Evolutionary conservation across 225 moss, liverwort and hornwort genomes (phyloP).

Genomic region (Marchantia paleacea): DNA sequence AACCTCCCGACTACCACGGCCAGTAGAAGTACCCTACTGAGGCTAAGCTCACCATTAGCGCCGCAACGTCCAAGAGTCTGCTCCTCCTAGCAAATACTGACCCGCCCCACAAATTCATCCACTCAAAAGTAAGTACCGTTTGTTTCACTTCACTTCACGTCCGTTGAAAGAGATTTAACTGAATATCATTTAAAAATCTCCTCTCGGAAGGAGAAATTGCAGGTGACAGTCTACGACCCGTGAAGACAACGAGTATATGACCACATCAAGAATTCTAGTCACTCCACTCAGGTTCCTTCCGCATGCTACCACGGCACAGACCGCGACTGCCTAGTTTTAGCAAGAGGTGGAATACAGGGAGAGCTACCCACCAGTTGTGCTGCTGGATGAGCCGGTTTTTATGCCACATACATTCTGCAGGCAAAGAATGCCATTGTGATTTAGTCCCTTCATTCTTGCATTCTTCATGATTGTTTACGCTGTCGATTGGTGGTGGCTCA

Average conservation of each 20-base stretch:
- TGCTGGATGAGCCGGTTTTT: slow-evolving; percentile 8
- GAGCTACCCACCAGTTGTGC: slow-evolving; percentile 18
- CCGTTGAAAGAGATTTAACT: background rate
- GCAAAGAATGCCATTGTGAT: background rate
- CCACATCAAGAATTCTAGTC: no score
- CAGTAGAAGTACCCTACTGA: slow-evolving; percentile 20
- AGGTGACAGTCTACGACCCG: no score
- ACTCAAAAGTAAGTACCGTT: background rate
- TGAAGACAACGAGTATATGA: no score
- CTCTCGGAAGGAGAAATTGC: no score
- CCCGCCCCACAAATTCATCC: slow-evolving; percentile 9
- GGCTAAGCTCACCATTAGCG: slow-evolving; percentile 14
- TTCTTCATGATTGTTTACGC: no score
- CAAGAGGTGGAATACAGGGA: background rate
- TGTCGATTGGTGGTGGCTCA: no score
- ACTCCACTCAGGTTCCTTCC: no score
- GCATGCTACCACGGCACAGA: background rate
- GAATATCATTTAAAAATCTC: background rate
- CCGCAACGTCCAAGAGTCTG: slow-evolving; percentile 20
- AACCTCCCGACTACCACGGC: slow-evolving; percentile 21
- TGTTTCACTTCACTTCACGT: background rate
- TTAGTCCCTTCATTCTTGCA: no score
- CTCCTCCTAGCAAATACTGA: slow-evolving; percentile 24
- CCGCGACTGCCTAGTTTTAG: background rate
- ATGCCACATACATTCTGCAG: slow-evolving; percentile 25